phyloP scores from a whole-genome alignment of 371 early-diverging fungal species.

The Mucor indicus region DNA sequence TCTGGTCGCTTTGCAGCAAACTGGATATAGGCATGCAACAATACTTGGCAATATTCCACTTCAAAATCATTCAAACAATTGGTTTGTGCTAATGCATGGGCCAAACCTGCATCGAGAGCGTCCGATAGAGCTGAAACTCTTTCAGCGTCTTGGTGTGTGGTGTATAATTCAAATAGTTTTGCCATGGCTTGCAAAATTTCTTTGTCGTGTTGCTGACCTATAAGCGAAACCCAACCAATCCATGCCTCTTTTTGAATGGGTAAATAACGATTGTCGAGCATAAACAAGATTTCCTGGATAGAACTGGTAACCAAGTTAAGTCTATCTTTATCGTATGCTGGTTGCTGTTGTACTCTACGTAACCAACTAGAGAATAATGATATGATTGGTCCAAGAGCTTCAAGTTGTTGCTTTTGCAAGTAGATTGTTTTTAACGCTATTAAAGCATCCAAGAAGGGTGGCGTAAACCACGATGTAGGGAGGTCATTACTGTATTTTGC shows the following conservation, averaged over 20 bases:
- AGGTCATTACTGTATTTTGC: conserved; percentile 39
- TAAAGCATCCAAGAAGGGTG: conserved; percentile 20
- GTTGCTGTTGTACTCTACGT: conserved; percentile 15
- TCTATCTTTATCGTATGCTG: too few species aligned
- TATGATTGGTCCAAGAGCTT: conserved; percentile 14
- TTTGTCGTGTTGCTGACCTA: conserved; percentile 23
- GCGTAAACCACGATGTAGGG: conserved; percentile 45
- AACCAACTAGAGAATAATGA: conserved; percentile 34
- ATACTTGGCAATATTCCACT: conserved; percentile 19
- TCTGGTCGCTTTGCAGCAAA: conserved; percentile 11
- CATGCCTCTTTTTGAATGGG: conserved; percentile 30
- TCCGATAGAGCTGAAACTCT: conserved; percentile 16
- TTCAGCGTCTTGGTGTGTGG: not conserved
- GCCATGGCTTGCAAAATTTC: conserved; percentile 23
- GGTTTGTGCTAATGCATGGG: conserved; percentile 38
- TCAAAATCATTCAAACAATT: conserved; percentile 39
- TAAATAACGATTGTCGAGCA: not conserved
- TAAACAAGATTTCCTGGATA: conserved; percentile 3
- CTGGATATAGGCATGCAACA: conserved; percentile 23
- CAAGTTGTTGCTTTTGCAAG: not conserved
- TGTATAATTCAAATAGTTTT: conserved; percentile 8
- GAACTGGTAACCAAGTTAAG: conserved; percentile 12
- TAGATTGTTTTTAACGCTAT: conserved; percentile 12
- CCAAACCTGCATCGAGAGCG: conserved; percentile 37
- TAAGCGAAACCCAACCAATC: conserved; percentile 35